Base-by-base conservation (phyloP, 1,284 basidiomycete genomes). In the Rhodotorula sp. region DNA sequence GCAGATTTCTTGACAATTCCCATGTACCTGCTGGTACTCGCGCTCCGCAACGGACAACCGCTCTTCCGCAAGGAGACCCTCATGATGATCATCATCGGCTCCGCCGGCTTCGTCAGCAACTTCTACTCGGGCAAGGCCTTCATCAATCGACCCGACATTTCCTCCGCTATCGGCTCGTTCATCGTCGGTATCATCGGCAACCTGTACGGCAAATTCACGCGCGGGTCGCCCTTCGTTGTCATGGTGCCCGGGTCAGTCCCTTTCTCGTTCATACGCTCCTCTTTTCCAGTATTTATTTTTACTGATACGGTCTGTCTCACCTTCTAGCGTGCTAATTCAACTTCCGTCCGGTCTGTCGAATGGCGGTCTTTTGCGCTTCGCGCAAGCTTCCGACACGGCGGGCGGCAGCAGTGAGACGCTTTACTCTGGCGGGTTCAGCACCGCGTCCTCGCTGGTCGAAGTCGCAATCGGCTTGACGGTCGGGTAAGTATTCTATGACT, bases 331-430 rank as follows among this genome's bases (percentile, higher is more conserved):
- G 67, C 83, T 94, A 24, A 91, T 93, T 81, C 92, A 95, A 82
- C 85, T 95, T 1, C 93, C 91, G 0, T 90, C 89, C 18, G 93
- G 91, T 65, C 84, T 94, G n/a, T 87, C 88, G 10, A 90, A 88
- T 67, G 89, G 90, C 37, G 91, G 92, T 49, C 84, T 95, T n/a
- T 84, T 94, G 75, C 87, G 86, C 73, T 91, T 90, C 78, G 89
- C 86, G 10, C 26, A 48, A 8, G 24, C 30, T 26, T 84, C 84
- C 60, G 75, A 76, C 60, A 82, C 85, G 75, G 83, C 49, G 14
- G 29, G 10, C 14, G 26, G 37, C 5, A 26, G 44, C 24, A 60
- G 85, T 71, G 84, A 86, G 30, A 55, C 53, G 14, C 75, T 78
- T 4, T 87, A 55, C 87, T 88, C 4, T 89, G 90, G 83, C 84